A percentile compares a stretch with the other conserved stretches of the same genome.
These are phyloP conservation scores for Aspergillus baeticus DNA, from an alignment of 495 filamentous ascomycete species.

Conservation along the genomic window DNA sequence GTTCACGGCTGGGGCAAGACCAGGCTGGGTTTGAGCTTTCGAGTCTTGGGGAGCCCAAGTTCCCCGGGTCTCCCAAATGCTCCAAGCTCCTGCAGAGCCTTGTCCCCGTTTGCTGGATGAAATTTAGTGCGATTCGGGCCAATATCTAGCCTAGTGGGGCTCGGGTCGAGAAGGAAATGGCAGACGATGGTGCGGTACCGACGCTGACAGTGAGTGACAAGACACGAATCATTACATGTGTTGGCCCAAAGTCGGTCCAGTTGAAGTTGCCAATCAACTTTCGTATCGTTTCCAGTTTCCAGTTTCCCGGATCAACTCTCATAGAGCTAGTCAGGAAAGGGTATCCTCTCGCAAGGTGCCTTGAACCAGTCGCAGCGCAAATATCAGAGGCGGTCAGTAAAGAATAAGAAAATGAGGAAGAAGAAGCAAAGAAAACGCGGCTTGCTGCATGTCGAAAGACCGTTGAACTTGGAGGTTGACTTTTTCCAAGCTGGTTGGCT, in stretches of 20 bases:
- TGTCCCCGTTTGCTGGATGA: slow-evolving; percentile 12
- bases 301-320: slow-evolving; percentile 2
- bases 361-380: slow-evolving; percentile 7
- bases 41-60: background rate
- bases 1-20: background rate
- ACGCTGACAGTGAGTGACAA: background rate
- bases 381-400: background rate
- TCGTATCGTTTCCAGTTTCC: slow-evolving; percentile 6
- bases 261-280: slow-evolving; percentile 4
- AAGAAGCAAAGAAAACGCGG: background rate
- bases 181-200: background rate
- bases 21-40: background rate
- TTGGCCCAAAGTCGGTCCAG: background rate
- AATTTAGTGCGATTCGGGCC: slow-evolving; percentile 3
- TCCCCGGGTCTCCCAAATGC: slow-evolving; percentile 10
- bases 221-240: slow-evolving; percentile 2
- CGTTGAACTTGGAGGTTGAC: background rate
- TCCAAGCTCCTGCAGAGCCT: slow-evolving; percentile 9
- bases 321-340: slow-evolving; percentile 4
- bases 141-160: slow-evolving; percentile 4
- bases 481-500: background rate
- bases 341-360: slow-evolving; percentile 2
- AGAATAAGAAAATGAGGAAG: background rate
- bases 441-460: no score
- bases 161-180: slow-evolving; percentile 5